Percentiles rank a stretch among this genome's conserved stretches.
These are phyloP conservation scores for Crithidia fasciculata DNA, from an alignment of 208 protist genomes.

Conservation along the genomic window DNA sequence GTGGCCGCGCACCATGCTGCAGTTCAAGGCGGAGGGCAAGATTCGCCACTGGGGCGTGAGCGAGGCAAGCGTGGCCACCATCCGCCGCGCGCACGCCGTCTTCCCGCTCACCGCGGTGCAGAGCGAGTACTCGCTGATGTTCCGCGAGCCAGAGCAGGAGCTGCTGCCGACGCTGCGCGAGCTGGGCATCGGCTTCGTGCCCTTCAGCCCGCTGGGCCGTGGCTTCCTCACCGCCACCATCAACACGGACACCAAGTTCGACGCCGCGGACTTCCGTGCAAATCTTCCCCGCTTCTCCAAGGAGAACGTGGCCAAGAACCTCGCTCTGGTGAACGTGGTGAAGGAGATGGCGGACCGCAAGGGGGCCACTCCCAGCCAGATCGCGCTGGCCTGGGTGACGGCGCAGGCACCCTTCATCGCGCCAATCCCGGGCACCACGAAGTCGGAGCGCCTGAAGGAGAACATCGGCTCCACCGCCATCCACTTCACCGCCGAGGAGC, in stretches of 20 bases:
- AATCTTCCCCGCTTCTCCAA: slow-evolving; percentile 26
- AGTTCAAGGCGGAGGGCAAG: slow-evolving; percentile 43
- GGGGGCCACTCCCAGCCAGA: slow-evolving; percentile 29
- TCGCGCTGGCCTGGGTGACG: slow-evolving; percentile 38
- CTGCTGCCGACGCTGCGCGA: slow-evolving; percentile 34
- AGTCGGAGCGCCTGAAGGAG: slow-evolving; percentile 28
- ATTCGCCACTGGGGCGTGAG: slow-evolving; percentile 44
- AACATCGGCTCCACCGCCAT: slow-evolving; percentile 25
- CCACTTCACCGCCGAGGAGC: slow-evolving; percentile 23
- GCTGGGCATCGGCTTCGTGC: slow-evolving; percentile 41
- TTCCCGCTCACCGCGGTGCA: slow-evolving; percentile 38
- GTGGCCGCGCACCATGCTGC: slow-evolving; percentile 40
- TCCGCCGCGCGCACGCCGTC: slow-evolving; percentile 40
- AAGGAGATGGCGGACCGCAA: slow-evolving; percentile 20
- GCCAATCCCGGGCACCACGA: slow-evolving; percentile 42
- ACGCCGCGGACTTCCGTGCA: slow-evolving; percentile 18
- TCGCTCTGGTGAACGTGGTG: slow-evolving; percentile 13
- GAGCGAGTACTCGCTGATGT: slow-evolving; percentile 43
- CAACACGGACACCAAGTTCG: slow-evolving; percentile 12
- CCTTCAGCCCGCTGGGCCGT: slow-evolving; percentile 37
- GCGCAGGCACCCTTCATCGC: slow-evolving; percentile 35
- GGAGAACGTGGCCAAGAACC: slow-evolving; percentile 16
- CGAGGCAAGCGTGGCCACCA: slow-evolving; percentile 23
- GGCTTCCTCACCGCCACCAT: slow-evolving; percentile 34
- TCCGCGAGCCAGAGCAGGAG: slow-evolving; percentile 28